These are phyloP conservation scores for Populus davidiana DNA, from an alignment of 345 rosid species.

Conservation along the genomic window DNA sequence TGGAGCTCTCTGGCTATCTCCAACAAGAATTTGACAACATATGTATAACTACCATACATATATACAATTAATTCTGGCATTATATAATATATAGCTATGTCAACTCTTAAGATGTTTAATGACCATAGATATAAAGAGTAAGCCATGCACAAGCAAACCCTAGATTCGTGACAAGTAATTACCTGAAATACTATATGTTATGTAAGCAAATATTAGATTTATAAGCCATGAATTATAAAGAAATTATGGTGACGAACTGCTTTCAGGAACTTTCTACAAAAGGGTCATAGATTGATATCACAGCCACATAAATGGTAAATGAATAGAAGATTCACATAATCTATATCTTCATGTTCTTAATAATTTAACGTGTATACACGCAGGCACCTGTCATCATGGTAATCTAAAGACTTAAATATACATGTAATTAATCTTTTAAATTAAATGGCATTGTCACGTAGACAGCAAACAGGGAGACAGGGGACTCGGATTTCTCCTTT, in stretches of 20 bases:
- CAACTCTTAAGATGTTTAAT: slow-evolving; percentile 31
- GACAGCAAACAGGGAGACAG: slow-evolving; percentile 30
- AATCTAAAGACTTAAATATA: slow-evolving; percentile 7
- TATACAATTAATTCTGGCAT: neutral
- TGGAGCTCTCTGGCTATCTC: slow-evolving; percentile 33
- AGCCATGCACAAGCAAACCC: slow-evolving; percentile 39
- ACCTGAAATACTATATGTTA: slow-evolving; percentile 9
- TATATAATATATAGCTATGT: slow-evolving; percentile 9
- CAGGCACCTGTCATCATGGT: slow-evolving; percentile 9
- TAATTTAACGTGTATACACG: too few relatives aligned
- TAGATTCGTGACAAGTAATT: slow-evolving; percentile 37
- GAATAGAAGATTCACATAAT: slow-evolving; percentile 7
- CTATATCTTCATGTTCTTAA: neutral
- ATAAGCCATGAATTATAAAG: neutral
- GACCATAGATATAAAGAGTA: slow-evolving; percentile 16
- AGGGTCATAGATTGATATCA: neutral
- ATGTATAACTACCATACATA: slow-evolving; percentile 18
- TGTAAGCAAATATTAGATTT: slow-evolving; percentile 16
- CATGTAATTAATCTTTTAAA: neutral
- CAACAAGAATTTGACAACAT: slow-evolving; percentile 46
- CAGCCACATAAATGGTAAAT: slow-evolving; percentile 18
- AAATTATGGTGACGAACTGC: neutral
- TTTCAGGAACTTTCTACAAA: slow-evolving; percentile 15
- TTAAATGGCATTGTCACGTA: slow-evolving; percentile 12
- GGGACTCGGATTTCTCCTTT: neutral